Conservation (phyloP, 1,139 yeast species). For the Lodderomyces parapsilosis region DNA sequence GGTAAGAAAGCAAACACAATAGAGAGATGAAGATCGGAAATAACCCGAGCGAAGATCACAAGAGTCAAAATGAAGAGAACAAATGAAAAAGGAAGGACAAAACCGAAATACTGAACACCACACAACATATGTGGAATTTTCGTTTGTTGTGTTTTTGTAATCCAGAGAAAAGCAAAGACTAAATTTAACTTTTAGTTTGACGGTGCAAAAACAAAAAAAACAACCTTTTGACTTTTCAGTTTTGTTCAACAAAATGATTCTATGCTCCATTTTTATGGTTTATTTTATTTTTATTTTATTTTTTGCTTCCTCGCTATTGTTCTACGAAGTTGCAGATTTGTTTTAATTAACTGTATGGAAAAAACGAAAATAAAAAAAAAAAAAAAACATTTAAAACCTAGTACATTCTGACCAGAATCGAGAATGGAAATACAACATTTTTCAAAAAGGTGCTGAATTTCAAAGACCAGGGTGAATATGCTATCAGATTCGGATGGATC, state of each 20-base stretch:
- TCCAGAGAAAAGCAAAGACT: no score
- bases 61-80: no score
- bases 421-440: not conserved
- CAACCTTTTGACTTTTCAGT: not conserved
- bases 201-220: not conserved
- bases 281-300: not conserved
- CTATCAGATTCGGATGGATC: slow-evolving; percentile 18
- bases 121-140: no score
- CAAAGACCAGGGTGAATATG: not conserved
- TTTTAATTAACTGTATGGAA: not conserved
- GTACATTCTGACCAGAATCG: not conserved
- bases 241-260: slow-evolving; percentile 1
- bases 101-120: no score
- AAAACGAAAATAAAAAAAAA: no score
- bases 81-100: no score
- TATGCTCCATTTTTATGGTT: not conserved
- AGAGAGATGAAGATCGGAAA: no score
- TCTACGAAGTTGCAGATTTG: slow-evolving; percentile 1
- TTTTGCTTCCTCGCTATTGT: slow-evolving; percentile 1
- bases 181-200: not conserved
- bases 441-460: no score
- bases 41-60: no score
- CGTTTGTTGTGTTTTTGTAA: no score
- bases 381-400: slow-evolving; percentile 1
- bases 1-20: no score